Conservation (phyloP, 345 rosid genomes). For the Mangifera indica region DNA sequence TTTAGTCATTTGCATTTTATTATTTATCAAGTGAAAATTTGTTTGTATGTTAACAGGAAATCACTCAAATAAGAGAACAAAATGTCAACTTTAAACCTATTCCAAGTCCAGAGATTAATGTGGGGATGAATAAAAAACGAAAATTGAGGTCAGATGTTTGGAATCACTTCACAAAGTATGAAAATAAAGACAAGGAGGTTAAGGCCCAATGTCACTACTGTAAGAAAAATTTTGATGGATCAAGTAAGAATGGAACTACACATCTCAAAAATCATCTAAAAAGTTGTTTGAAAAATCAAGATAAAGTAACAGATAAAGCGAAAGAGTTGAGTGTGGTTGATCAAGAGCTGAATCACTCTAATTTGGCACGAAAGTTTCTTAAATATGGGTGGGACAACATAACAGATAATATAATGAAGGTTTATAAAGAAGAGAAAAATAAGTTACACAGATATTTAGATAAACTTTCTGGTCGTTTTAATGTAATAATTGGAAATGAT, state of each 20-base stretch:
- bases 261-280: neutral
- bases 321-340: too few species aligned
- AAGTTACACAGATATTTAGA: neutral
- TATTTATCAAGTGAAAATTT: too few species aligned
- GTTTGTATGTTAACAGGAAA: too few species aligned
- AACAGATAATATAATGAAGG: neutral
- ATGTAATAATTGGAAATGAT: neutral
- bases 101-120: too few species aligned
- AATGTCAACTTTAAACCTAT: neutral
- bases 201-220: neutral
- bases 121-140: too few species aligned
- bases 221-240: neutral
- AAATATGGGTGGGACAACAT: too few species aligned
- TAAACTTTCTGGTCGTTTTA: neutral
- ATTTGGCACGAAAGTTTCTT: too few species aligned
- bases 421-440: neutral
- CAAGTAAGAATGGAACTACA: constrained; percentile 14
- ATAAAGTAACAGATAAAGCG: neutral
- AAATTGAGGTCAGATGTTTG: neutral
- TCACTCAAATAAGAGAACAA: too few species aligned
- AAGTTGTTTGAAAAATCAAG: neutral
- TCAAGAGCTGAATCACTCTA: neutral
- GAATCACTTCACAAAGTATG: neutral
- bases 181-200: neutral
- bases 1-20: too few species aligned